Base-by-base conservation (phyloP, 768 basidiomycete species). In the Leccinum boreale region DNA sequence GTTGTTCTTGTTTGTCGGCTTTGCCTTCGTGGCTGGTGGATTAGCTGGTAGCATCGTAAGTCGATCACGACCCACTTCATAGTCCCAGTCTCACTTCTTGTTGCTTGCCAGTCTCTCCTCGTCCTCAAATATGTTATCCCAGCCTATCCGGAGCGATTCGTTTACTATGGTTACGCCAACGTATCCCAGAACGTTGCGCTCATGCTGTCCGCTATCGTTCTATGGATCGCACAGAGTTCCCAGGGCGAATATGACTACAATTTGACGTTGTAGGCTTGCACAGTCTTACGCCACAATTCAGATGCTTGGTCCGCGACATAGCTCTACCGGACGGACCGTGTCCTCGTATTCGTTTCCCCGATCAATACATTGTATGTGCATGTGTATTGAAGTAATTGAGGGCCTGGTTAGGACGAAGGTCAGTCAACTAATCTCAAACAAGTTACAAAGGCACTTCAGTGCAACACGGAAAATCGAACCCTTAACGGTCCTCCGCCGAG, bases 21-120 rank as follows among this genome's bases (percentile, higher is more conserved):
- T 99, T 67, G 94, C 96, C 1, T 72, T 98, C 48, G 94, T 99
- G 94, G 97, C 97, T 2, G 96, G 97, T 8, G 97, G 97, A 0
- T 70, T 98, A 47, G 97, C 96, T n/a, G 97, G 96, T 51, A 95
- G 94, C 68, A 85, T 97, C 70, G 95, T 98, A 68, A 66, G 94
- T 85, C 33, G 0, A 26, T 6, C 21, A 42, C 28, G 2, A 26
- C 51, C 51, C 35, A 19, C 26, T 4, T 47, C n/a, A 5, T n/a
- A 3, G 23, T 21, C 24, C 21, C 42, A 19, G 19, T 19, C 59
- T 54, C 17, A 62, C 5, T 11, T 8, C 39, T 24, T 8, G 21
- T 49, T n/a, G 33, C 29, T 24, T 12, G 0, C 2, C 70, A 98
- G 95, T 89, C 90, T 14, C 79, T 97, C 10, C 78, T 96, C 33